A percentile compares a stretch with the other conserved stretches of the same genome.
phyloP scores from a whole-genome alignment of 2,329 filamentous ascomycete genomes.

The Fusarium sulawesiense region DNA sequence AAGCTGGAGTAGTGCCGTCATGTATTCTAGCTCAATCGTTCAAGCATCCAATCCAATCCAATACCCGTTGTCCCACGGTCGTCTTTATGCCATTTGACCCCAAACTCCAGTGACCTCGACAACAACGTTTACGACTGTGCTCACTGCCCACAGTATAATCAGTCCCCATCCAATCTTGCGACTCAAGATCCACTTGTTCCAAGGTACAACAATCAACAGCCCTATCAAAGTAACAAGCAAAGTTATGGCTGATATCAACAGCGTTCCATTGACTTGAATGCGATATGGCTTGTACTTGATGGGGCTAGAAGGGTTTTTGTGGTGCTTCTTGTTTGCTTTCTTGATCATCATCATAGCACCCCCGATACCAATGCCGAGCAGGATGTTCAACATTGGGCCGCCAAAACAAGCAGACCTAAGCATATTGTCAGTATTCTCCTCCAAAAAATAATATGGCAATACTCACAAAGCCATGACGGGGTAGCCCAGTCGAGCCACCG shows the following conservation, averaged over 20 bases:
- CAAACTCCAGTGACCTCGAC: conserved; percentile 76
- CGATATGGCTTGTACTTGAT: conserved; percentile 80
- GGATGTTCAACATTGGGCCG: conserved; percentile 97
- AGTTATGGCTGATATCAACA: conserved; percentile 87
- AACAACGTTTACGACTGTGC: conserved; percentile 83
- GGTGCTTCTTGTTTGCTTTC: conserved; percentile 72
- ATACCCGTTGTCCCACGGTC: background rate
- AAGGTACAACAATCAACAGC: conserved; percentile 82
- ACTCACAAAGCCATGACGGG: conserved; percentile 90
- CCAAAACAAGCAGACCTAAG: conserved; percentile 88
- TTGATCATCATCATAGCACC: conserved; percentile 88
- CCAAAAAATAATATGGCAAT: background rate
- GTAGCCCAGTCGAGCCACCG: conserved; percentile 90
- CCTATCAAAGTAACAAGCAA: conserved; percentile 82
- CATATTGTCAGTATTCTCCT: conserved; percentile 11
- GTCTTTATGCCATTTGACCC: conserved; percentile 45
- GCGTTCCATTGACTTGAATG: conserved; percentile 84
- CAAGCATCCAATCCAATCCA: background rate
- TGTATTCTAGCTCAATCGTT: conserved; percentile 10
- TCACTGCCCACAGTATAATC: conserved; percentile 82
- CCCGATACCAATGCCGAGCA: conserved; percentile 92
- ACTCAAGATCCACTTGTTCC: conserved; percentile 88
- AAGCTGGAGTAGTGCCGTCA: background rate
- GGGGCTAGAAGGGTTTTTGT: conserved; percentile 73
- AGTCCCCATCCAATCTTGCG: conserved; percentile 83